Percentiles rank a stretch among this genome's conserved stretches.
Evolutionary conservation across 139 green algal species (phyloP).

Genomic region (Asterochloris sp.): DNA sequence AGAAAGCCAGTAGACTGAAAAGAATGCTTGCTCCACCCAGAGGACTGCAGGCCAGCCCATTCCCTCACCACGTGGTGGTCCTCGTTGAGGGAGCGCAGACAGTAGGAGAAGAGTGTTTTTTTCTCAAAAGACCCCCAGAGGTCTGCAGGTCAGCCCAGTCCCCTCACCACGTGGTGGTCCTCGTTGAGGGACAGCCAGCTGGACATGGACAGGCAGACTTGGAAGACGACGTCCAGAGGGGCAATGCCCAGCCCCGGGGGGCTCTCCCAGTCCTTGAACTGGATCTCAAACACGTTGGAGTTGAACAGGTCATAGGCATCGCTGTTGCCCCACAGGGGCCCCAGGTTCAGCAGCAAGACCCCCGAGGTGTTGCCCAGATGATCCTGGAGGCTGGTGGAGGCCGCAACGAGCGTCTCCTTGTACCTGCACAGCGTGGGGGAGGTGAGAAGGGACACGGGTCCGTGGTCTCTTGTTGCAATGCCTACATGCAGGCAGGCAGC

Average conservation of each 20-base stretch:
- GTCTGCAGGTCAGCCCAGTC: too few relatives aligned
- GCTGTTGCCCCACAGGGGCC: slow-evolving; percentile 18
- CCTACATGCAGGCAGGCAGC: too few relatives aligned
- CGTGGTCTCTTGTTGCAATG: too few relatives aligned
- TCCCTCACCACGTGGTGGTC: slow-evolving; percentile 33
- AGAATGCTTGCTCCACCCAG: too few relatives aligned
- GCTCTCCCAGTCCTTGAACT: slow-evolving; percentile 35
- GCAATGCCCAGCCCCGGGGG: slow-evolving; percentile 31
- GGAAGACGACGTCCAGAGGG: slow-evolving; percentile 40
- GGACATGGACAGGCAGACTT: slow-evolving; percentile 31
- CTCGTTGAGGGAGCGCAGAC: slow-evolving; percentile 25
- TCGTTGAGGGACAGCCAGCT: slow-evolving; percentile 36
- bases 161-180: slow-evolving; percentile 32
- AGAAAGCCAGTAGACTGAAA: too few relatives aligned
- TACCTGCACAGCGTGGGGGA: slow-evolving; percentile 10
- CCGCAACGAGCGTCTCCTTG: slow-evolving; percentile 13
- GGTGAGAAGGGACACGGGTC: neutral
- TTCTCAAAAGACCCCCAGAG: too few relatives aligned
- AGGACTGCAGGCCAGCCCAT: too few relatives aligned
- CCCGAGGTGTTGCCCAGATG: neutral
- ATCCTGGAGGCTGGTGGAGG: slow-evolving; percentile 1
- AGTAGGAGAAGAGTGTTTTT: too few relatives aligned
- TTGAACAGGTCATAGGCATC: slow-evolving; percentile 26
- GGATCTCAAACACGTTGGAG: slow-evolving; percentile 33
- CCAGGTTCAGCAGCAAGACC: slow-evolving; percentile 32